Conservation (phyloP, 805 yeast genomes). For the Saccharomycopsis olivae region DNA sequence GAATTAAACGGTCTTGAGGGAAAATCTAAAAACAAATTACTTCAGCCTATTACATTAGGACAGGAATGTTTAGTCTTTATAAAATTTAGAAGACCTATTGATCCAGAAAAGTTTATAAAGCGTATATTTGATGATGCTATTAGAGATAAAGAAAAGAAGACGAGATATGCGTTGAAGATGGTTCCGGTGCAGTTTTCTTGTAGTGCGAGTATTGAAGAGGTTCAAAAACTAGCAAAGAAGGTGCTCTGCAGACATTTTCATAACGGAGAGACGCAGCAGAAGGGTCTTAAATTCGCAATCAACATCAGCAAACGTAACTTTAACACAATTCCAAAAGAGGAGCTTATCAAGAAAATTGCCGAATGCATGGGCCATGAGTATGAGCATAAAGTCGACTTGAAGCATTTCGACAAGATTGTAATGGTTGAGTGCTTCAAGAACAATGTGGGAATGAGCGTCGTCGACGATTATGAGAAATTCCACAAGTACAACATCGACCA, state of each 20-base stretch:
- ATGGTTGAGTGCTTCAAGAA: slow-evolving; percentile 83
- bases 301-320: slow-evolving; percentile 73
- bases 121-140: slow-evolving; percentile 51
- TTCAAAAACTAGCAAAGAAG: slow-evolving; percentile 44
- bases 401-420: slow-evolving; percentile 65
- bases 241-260: slow-evolving; percentile 68
- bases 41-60: slow-evolving; percentile 52
- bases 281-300: slow-evolving; percentile 53
- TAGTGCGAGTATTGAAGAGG: slow-evolving; percentile 59
- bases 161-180: slow-evolving; percentile 66
- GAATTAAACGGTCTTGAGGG: slow-evolving; percentile 45
- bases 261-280: slow-evolving; percentile 29
- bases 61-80: slow-evolving; percentile 82
- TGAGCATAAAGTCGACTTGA: slow-evolving; percentile 72
- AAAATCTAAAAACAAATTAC: slow-evolving; percentile 38
- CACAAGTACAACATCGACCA: slow-evolving; percentile 75
- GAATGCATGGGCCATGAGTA: slow-evolving; percentile 56
- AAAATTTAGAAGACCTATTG: slow-evolving; percentile 68
- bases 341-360: slow-evolving; percentile 66
- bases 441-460: slow-evolving; percentile 81
- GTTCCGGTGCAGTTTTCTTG: slow-evolving; percentile 74
- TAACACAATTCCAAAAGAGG: slow-evolving; percentile 57
- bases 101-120: slow-evolving; percentile 63
- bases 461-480: slow-evolving; percentile 48
- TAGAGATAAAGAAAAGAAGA: slow-evolving; percentile 42